Evolutionary conservation across 2,329 filamentous ascomycete species (phyloP), one percentile per base, ranked within the genome.

Genomic region (Pseudonectria buxi): DNA sequence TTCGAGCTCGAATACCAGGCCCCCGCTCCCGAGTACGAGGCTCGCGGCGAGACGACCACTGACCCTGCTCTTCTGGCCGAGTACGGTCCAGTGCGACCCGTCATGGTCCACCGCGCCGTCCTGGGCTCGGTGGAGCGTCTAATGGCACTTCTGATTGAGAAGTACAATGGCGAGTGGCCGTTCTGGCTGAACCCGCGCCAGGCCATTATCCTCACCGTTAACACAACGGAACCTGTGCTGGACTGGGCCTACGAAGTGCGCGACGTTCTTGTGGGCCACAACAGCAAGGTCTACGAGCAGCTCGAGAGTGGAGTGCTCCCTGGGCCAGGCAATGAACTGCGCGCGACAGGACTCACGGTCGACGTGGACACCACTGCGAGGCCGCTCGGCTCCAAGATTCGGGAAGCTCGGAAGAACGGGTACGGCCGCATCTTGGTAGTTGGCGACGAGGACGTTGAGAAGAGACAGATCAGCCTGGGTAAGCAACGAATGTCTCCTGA

Each of bases 101-200:
- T 94, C 26, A 74, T 94, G 54, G 81, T 94, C 33, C 87, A 94
- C 56, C 78, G 87, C 32, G 87, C 88, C 11, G 83, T 94, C 25
- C 72, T 94, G 33, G 87, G 87, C 12, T 92, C 85, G 0, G 73
- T 94, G 5, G 87, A 94, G 61, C 75, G 88, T 30, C 78, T 94
- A 43, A 81, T 94, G 72, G 87, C 87, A 4, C 68, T 94, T 11
- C 62, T 94, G 27, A 89, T 92, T 36, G 88, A 94, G 60, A 82
- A 86, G 46, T 86, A 89, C 49, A 72, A 81, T 37, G 85, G 85
- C 12, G 74, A 72, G 39, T 94, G 86, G 77, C 87, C 87, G 4
- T 90, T 94, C 57, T 94, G 87, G 88, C 69, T 94, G 9, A 89
- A 84, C 36, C 87, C 87, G 1, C 76, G 79, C 6, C 88, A 92